Percentiles rank a stretch among this genome's conserved stretches.
These are phyloP conservation scores for Tuber microsphaerosporum DNA, from an alignment of 495 filamentous ascomycete genomes.

Conservation along the genomic window DNA sequence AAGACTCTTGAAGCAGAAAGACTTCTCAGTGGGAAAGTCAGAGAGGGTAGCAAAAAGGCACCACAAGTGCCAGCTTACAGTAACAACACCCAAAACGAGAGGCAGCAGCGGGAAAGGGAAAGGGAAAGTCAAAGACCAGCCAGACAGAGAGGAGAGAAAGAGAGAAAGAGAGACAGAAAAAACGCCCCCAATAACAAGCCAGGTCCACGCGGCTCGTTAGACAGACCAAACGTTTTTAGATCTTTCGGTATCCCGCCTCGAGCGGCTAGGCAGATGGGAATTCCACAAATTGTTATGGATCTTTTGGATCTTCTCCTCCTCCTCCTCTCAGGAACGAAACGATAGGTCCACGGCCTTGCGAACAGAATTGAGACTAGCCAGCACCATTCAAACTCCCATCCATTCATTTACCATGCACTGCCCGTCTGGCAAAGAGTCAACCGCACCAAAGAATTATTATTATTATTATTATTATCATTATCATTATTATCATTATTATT, in stretches of 20 bases:
- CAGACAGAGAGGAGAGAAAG: not conserved
- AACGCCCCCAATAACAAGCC: not conserved
- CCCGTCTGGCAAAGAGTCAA: no score
- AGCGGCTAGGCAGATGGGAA: not conserved
- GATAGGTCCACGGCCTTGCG: not conserved
- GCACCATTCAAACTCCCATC: not conserved
- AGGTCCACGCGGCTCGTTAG: not conserved
- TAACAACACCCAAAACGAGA: not conserved
- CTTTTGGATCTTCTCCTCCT: not conserved
- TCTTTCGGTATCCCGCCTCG: conserved; percentile 1
- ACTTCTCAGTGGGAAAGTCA: not conserved
- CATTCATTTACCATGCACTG: not conserved
- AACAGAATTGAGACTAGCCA: not conserved
- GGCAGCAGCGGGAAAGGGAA: not conserved
- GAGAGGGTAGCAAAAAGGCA: not conserved
- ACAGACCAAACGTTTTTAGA: not conserved
- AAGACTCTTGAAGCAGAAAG: not conserved
- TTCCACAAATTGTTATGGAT: not conserved
- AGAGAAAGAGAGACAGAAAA: not conserved
- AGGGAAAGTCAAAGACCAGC: not conserved
- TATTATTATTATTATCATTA: no score
- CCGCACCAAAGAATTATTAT: not conserved
- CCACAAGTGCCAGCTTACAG: not conserved
- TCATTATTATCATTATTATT: no score
- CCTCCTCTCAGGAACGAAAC: not conserved